Evolutionary conservation across 148 eudicot genomes (phyloP).

Genomic region (Camellia japonica): DNA sequence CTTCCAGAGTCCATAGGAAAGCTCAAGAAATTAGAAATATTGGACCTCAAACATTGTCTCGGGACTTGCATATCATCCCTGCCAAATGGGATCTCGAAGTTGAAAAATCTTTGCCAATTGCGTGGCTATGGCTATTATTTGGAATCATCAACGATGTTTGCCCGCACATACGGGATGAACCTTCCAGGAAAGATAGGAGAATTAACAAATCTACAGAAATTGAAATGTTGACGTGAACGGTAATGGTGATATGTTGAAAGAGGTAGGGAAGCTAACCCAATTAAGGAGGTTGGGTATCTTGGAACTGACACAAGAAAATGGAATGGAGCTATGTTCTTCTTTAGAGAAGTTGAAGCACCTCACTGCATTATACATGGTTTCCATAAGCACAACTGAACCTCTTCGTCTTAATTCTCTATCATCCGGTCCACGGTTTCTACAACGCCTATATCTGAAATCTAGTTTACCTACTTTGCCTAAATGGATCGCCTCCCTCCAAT

Average conservation of each 20-base stretch:
- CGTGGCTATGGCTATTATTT: background rate
- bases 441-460: slow-evolving; percentile 9
- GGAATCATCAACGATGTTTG: background rate
- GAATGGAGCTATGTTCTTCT: slow-evolving; percentile 15
- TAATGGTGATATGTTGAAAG: background rate
- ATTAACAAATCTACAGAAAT: slow-evolving; percentile 8
- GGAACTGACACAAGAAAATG: slow-evolving; percentile 11
- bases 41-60: slow-evolving; percentile 8
- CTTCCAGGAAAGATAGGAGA: slow-evolving; percentile 12
- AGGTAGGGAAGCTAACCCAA: slow-evolving; percentile 11
- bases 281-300: slow-evolving; percentile 10
- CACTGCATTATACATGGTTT: slow-evolving; percentile 12
- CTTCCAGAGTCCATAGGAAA: slow-evolving; percentile 16
- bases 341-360: slow-evolving; percentile 18
- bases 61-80: background rate
- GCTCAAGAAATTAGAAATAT: slow-evolving; percentile 16
- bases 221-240: slow-evolving; percentile 2
- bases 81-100: slow-evolving; percentile 12
- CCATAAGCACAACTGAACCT: background rate
- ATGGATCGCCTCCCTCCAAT: slow-evolving; percentile 3
- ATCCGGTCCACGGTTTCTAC: slow-evolving; percentile 1
- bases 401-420: slow-evolving; percentile 11
- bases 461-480: slow-evolving; percentile 7
- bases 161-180: background rate
- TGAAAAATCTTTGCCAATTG: slow-evolving; percentile 5